Percentiles rank a stretch among this genome's conserved stretches.
Evolutionary conservation across 2,329 filamentous ascomycete species (phyloP).

Genomic region (Lachnellula subtilissima): DNA sequence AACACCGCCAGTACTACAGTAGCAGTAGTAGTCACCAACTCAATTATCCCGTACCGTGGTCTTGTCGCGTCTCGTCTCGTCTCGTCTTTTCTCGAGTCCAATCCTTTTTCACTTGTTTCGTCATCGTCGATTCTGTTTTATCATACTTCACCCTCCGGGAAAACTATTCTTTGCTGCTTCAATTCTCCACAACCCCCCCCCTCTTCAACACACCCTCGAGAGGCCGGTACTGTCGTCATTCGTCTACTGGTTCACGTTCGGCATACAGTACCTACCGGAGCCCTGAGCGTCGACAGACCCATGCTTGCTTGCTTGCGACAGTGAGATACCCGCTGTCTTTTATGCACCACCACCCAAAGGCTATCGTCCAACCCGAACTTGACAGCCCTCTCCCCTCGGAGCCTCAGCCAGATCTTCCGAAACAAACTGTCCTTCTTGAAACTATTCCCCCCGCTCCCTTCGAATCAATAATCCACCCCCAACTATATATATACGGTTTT

Average conservation of each 20-base stretch:
- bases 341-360: conserved; percentile 13
- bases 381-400: neutral
- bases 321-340: conserved; percentile 16
- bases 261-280: neutral
- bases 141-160: neutral
- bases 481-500: neutral
- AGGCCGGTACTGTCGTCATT: neutral
- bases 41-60: no score
- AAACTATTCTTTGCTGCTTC: no score
- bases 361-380: no score
- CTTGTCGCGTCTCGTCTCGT: neutral
- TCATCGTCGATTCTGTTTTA: neutral
- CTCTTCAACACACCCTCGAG: neutral
- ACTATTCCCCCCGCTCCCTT: neutral
- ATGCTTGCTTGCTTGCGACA: neutral
- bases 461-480: neutral
- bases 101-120: neutral
- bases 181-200: no score
- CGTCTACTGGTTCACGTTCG: conserved; percentile 3
- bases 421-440: conserved; percentile 1
- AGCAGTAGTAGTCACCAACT: no score
- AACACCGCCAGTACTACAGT: no score
- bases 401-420: neutral
- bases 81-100: neutral
- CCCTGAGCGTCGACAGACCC: no score